Percentiles rank a stretch among this genome's conserved stretches.
These are phyloP conservation scores for Lodderomyces theae DNA, from an alignment of 1,139 yeast species.

Conservation along the genomic window DNA sequence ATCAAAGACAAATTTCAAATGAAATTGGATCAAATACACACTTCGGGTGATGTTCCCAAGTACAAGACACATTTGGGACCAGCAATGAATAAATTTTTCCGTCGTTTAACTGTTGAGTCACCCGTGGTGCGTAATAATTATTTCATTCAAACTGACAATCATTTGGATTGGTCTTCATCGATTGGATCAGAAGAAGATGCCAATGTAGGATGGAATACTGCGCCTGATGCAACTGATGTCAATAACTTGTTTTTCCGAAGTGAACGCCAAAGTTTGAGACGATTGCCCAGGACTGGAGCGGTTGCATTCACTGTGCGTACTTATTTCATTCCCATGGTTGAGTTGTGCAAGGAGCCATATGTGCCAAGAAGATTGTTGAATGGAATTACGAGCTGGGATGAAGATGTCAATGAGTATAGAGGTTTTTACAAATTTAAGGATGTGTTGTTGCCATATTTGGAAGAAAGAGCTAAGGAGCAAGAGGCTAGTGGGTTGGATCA, in stretches of 20 bases:
- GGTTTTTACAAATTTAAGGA: constrained; percentile 56
- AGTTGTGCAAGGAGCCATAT: constrained; percentile 56
- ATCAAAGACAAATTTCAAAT: constrained; percentile 52
- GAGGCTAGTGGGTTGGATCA: constrained; percentile 42
- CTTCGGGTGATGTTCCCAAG: constrained; percentile 65
- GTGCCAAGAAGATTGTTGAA: constrained; percentile 57
- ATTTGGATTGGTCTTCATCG: constrained; percentile 62
- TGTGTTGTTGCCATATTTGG: constrained; percentile 53
- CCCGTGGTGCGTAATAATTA: constrained; percentile 68
- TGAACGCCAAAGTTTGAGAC: constrained; percentile 67
- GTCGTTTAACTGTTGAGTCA: constrained; percentile 49
- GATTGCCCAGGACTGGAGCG: constrained; percentile 62
- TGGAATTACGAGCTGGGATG: constrained; percentile 58
- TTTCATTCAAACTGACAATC: constrained; percentile 61
- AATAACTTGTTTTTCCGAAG: constrained; percentile 54
- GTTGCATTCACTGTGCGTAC: constrained; percentile 63
- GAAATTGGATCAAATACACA: constrained; percentile 58
- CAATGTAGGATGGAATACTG: constrained; percentile 61
- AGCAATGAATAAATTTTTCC: constrained; percentile 66
- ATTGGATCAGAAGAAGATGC: constrained; percentile 55
- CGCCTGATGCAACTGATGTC: constrained; percentile 45
- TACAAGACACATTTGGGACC: constrained; percentile 53
- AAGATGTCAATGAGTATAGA: constrained; percentile 57
- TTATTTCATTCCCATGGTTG: constrained; percentile 54
- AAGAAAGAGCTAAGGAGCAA: constrained; percentile 50